Base-by-base conservation (phyloP, 352 stramenopile species). In the Phytophthora cryptogea region DNA sequence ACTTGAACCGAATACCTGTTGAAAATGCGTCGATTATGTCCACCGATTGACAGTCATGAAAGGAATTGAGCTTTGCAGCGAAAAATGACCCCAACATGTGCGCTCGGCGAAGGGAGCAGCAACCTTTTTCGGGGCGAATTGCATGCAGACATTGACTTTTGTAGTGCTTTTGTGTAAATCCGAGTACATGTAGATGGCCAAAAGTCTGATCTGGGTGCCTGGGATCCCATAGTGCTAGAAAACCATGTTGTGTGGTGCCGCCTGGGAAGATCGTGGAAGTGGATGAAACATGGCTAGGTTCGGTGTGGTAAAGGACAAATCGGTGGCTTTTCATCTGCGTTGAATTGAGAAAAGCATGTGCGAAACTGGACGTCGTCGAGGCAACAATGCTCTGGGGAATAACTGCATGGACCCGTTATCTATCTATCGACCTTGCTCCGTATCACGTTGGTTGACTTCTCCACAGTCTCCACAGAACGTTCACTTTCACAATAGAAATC, bases 1-100 rank as follows among this genome's bases (percentile, higher is more conserved):
- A 44, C 36, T 54, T 54, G 60, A 68, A 64, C 60, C 54, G 60
- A 63, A 63, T 64, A 68, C 54, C 39, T 61, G 30, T 46, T 51
- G 31, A 49, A 23, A 13, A 14, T 2, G 35, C 7, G 27, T 13
- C 33, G 37, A 16, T 53, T 70, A 33, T 70, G 37, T 16, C 2
- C 27, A 5, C 11, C 1, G 3, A 32, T 51, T 33, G 20, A 53
- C 39, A 65, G 46, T 16, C n/a, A 60, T 54, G 49, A 61, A 44
- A 37, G 20, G 8, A 31, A 59, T 43, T 62, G 39, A 70, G 56
- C 50, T 70, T 67, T 70, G 63, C 60, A 48, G 48, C 17, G 28
- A 49, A 66, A 61, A 61, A 54, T 58, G 37, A 23, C 53, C 32
- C 14, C 8, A 56, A 55, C 59, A 67, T 57, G 59, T 67, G 59